Base-by-base conservation (phyloP, 2,329 filamentous ascomycete genomes). In the Moelleriella libera region DNA sequence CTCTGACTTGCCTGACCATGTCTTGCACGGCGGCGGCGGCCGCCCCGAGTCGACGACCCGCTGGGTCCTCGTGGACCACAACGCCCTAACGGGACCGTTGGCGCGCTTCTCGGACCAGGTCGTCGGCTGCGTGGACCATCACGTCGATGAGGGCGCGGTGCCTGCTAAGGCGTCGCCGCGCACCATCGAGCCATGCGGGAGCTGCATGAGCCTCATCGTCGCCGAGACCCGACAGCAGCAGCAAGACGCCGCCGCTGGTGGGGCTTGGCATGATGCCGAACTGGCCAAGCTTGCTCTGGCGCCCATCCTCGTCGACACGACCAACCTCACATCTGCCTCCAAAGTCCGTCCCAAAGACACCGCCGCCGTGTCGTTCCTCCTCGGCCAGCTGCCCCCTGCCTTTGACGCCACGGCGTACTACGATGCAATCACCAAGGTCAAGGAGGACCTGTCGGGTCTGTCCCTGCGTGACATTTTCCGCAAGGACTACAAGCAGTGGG, bases 401-500 rank as follows among this genome's bases (percentile, higher is more conserved):
- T 86, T 79, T 55, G 67, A 78, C 48, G 68, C 76, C 6, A 60
- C 66, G 0, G 58, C 51, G 4, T 86, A 82, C 60, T 86, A 76
- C 58, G 60, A 71, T 5, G 66, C 76, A 48, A 72, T 89, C 30
- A 68, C 71, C 1, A 63, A 63, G 5, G 80, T 85, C 5, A 89
- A 89, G 62, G 74, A 78, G 52, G 76, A 88, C 53, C 71, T 92
- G 46, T 75, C 72, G 3, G 54, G 59, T 0, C 64, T 92, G 43
- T 68, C 65, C 39, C 63, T 88, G 53, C 66, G 73, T 28, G 85
- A 89, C 54, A 74, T 89, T 40, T 63, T 90, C 46, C 72, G 83
- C 52, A 90, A 90, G 62, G 86, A 94, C 64, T 94, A 89, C 65
- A 94, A 94, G 66, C 74, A 85, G 58, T 92, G 85, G 85, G 66